A percentile compares a stretch with the other conserved stretches of the same genome.
Evolutionary conservation across 495 filamentous ascomycete genomes (phyloP).

Genomic region (Astrothelium macrocarpum): DNA sequence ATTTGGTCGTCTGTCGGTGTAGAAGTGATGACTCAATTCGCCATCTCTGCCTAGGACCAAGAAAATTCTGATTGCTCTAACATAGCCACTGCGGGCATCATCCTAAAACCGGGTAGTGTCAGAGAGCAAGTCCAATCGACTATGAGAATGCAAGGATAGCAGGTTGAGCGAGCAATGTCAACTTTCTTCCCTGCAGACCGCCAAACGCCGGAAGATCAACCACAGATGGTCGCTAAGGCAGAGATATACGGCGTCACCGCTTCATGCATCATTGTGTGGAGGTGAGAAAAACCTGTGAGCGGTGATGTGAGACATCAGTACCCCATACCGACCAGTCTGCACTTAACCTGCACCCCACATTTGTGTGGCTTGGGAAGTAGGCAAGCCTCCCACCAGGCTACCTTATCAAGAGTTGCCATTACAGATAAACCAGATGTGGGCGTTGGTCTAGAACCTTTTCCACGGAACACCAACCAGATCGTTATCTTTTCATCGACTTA

Average conservation of each 20-base stretch:
- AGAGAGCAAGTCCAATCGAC: neutral
- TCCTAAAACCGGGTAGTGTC: neutral
- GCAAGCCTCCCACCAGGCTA: neutral
- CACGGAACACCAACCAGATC: neutral
- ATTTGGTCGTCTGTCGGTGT: neutral
- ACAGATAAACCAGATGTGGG: neutral
- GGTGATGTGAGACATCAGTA: neutral
- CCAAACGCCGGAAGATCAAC: neutral
- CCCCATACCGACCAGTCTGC: neutral
- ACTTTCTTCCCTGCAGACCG: neutral
- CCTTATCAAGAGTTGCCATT: neutral
- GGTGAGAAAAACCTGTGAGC: neutral
- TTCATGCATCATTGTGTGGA: neutral
- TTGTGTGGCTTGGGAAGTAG: neutral
- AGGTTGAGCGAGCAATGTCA: neutral
- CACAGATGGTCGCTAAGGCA: neutral
- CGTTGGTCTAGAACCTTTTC: neutral
- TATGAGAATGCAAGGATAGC: neutral
- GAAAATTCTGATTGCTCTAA: neutral
- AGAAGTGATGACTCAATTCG: neutral
- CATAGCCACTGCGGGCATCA: neutral
- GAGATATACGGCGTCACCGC: neutral
- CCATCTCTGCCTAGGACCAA: neutral
- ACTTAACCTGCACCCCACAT: neutral
- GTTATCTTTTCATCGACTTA: constrained; percentile 2